Base-by-base conservation (phyloP, 257 asterid species). In the Euphrasia confusa region DNA sequence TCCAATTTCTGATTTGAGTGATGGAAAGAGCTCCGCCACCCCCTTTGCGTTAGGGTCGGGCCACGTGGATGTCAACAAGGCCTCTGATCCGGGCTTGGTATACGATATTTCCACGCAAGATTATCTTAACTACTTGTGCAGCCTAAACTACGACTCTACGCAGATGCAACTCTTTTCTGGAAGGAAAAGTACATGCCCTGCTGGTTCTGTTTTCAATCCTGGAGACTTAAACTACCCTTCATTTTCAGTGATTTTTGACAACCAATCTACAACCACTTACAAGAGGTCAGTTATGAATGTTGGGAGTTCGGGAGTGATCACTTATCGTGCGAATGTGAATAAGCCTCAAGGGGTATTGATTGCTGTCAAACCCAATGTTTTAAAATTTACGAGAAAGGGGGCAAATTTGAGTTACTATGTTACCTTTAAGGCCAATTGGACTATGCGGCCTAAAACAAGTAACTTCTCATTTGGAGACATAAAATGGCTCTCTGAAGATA, bases 51-150 rank as follows among this genome's bases (percentile, higher is more conserved):
- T 21, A 0, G 96, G 96, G 10, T 71, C 88, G 3, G 96, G 96
- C 26, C 95, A 85, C 45, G 58, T 85, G 5, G 70, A 82, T 68
- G 93, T 95, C 0, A 83, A 83, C 72, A 78, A 60, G 67, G 96
- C 95, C 0, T 24, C 80, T 32, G 81, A 88, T 35, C 95, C 96
- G 0, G 95, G 96, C 11, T 79, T 88, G 2, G 15, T 88, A 18
- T 88, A 88, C 37, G 90, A 88, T 7, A 75, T 77, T 12, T 62
- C 35, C 3, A n/a, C 60, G 0, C 60, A 71, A 42, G 92, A 88
- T 24, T 88, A 88, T 60, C 54, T 77, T 2, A 71, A 68, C 24
- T 83, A 83, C 10, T 45, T 88, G 3, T 88, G 94, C 58, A 91
- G 74, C 0, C 30, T 88, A 65, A 83, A 85, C 0, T 89, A 86